These are phyloP conservation scores for Fomitopsis pinicola DNA, from an alignment of 1,284 basidiomycete genomes.

Conservation along the genomic window DNA sequence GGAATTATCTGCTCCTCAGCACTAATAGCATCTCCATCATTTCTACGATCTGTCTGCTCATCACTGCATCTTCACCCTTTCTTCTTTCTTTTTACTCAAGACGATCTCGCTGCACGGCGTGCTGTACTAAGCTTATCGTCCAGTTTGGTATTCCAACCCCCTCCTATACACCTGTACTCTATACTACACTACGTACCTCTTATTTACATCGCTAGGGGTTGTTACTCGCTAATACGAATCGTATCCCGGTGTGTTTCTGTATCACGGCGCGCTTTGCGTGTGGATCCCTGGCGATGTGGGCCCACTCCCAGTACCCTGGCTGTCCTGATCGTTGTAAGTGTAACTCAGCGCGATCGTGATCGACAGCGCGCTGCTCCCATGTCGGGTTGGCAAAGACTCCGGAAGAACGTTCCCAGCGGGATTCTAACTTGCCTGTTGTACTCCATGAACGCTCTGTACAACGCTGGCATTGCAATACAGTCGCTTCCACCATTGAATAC, in stretches of 20 bases:
- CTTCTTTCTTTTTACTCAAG: background rate
- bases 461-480: background rate
- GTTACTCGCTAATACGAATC: constrained; percentile 23
- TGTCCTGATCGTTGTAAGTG: background rate
- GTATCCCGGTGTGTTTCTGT: constrained; percentile 8
- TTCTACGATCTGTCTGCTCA: constrained; percentile 13
- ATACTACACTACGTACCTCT: constrained; percentile 19
- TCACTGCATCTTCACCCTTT: constrained; percentile 11
- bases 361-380: background rate
- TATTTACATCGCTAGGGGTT: constrained; percentile 10
- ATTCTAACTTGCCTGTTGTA: background rate
- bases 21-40: constrained; percentile 14
- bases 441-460: background rate
- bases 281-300: background rate
- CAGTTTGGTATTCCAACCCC: constrained; percentile 11
- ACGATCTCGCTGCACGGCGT: constrained; percentile 9
- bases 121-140: background rate
- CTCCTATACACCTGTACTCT: constrained; percentile 22
- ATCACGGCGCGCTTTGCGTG: background rate
- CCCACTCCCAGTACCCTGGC: background rate
- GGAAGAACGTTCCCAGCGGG: background rate
- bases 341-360: background rate
- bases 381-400: background rate
- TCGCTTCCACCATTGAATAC: background rate
- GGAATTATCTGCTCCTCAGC: constrained; percentile 2